Evolutionary conservation across 2,329 filamentous ascomycete species (phyloP), one percentile per base, ranked within the genome.

Genomic region (Dothistroma pini): DNA sequence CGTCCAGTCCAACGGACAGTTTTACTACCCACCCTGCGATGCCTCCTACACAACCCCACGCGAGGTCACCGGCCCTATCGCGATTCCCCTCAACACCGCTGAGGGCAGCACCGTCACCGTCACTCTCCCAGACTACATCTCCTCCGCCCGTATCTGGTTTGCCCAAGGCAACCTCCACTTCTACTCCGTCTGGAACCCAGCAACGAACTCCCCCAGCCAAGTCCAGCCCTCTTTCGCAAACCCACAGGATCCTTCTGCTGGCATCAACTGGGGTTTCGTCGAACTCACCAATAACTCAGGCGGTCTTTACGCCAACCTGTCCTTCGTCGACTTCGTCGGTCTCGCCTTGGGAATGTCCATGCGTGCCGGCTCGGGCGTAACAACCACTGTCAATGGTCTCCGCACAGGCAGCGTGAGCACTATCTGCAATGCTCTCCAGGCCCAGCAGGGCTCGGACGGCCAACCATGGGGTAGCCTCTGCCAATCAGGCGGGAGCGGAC

Each of bases 401-500:
- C 74, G 78, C 0, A 63, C 79, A 0, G 75, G 84, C 65, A 87
- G 86, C 2, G 77, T 89, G 3, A 76, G 80, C 34, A 76, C 72
- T 25, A 75, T 90, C 29, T 85, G 83, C 67, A 73, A 75, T 1
- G 81, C 76, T 0, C 75, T 91, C 29, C 76, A 75, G 47, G 76
- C 76, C 4, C 88, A 90, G 71, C 75, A 83, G 3, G 63, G 68
- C 1, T 73, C 68, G 16, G 88, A 90, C 68, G 80, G 82, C 1
- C 75, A 79, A 56, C 82, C 83, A 1, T 91, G 88, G 88, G 80
- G 84, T 62, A 78, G 84, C 61, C 80, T 89, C 38, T 79, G 85
- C 63, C 76, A 83, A 60, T 81, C 9, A 73, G 72, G 69, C n/a
- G 41, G 54, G 25, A 70, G 68, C 49, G 64, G 71, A n/a, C 72